phyloP scores from a whole-genome alignment of 1,284 basidiomycete species.

The Coniferiporia weirii region DNA sequence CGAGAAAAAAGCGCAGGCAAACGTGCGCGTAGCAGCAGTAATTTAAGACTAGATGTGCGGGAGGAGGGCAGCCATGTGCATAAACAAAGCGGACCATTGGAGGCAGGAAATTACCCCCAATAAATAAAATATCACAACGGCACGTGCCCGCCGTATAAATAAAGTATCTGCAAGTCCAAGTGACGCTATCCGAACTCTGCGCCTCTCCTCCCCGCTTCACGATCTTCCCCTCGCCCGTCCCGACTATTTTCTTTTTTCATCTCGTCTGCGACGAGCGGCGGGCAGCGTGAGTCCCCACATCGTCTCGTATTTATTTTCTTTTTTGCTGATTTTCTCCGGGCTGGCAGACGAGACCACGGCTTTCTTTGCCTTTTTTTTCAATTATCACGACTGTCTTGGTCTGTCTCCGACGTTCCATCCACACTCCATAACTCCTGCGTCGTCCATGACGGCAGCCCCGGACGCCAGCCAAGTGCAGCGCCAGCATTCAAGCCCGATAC shows the following conservation, averaged over 20 bases:
- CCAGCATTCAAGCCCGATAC: neutral
- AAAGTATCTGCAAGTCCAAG: neutral
- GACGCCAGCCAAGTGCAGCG: slow-evolving; percentile 6
- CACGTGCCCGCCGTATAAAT: neutral
- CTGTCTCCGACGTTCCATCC: neutral
- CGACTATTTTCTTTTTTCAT: neutral
- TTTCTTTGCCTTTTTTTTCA: neutral
- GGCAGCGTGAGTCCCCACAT: neutral
- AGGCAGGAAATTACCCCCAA: neutral
- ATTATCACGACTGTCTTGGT: no score
- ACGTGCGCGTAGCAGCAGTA: neutral
- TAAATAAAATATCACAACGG: no score
- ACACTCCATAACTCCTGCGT: neutral
- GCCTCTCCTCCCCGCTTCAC: neutral
- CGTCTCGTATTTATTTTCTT: neutral
- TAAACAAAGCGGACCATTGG: no score
- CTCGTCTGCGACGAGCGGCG: neutral
- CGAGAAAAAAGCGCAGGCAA: neutral
- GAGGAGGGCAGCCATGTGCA: neutral
- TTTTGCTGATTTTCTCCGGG: neutral
- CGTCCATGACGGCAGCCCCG: slow-evolving; percentile 8
- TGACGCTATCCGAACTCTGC: neutral
- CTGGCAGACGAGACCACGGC: neutral
- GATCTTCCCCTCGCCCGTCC: neutral
- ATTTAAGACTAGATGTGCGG: neutral